Base-by-base conservation (phyloP, 108 stramenopile genomes). In the Conticribra guillardii region DNA sequence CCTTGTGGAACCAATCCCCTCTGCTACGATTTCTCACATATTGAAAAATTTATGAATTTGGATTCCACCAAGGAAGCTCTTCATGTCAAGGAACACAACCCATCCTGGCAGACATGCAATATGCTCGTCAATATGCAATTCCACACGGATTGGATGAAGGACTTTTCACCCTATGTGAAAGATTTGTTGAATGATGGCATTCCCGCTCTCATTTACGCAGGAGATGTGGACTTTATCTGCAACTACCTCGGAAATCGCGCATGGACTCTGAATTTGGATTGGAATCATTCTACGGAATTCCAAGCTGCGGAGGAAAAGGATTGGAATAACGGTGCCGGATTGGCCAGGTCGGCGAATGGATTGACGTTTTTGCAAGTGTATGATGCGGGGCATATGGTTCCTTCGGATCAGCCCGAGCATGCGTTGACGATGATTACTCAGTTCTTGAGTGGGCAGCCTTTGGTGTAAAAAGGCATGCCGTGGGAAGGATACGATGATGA, bases 221-320 rank as follows among this genome's bases (percentile, higher is more conserved):
- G 98, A 45, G 98, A 99, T 74, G 82, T 91, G 18, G 98, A 99
- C 79, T 98, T 92, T 79, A 98, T 99, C 71, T 97, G 97, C 85
- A 97, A 99, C 84, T 97, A 95, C 77, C 74, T 98, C 27, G 98
- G 98, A 27, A 97, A 96, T 71, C 61, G 90, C 51, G 97, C 98
- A 24, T 97, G 96, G 97, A 97, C 96, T 4, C 60, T 84, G 15
- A 88, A 69, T 5, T 84, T 99, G 66, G 85, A 88, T 26, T 99
- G 98, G 98, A 41, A 31, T 32, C 93, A 95, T 59, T 74, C 74
- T 58, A 78, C 73, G 15, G 95, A 84, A 3, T 99, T 98, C 86
- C 79, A 89, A n/a, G 82, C 80, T 3, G 94, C 95, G 14, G 82
- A 80, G 9, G 86, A 85, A 48, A 45, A 74, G 54, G 95, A 93